phyloP scores from a whole-genome alignment of 108 stramenopile genomes.

The Nannochloropsis salina region DNA sequence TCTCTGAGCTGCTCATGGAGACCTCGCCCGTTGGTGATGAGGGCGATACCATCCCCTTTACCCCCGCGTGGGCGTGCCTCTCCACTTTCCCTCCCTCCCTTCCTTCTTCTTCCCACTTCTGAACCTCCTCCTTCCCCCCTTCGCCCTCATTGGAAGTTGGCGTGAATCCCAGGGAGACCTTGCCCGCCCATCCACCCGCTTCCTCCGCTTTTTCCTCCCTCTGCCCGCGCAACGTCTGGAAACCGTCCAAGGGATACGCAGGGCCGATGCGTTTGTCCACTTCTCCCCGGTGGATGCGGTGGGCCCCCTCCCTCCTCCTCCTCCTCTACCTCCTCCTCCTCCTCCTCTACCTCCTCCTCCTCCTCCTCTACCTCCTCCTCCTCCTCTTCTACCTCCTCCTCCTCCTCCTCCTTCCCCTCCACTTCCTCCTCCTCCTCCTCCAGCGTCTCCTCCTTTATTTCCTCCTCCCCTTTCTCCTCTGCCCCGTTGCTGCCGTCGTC shows the following conservation, averaged over 20 bases:
- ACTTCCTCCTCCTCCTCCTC: neutral
- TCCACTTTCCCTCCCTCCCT: neutral
- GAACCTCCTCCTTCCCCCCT: neutral
- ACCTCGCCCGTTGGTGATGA: too few relatives aligned
- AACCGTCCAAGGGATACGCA: neutral
- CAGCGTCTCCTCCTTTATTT: neutral
- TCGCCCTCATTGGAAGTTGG: neutral
- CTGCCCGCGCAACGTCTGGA: neutral
- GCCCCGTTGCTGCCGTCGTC: neutral
- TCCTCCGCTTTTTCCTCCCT: neutral
- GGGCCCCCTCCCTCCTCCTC: neutral
- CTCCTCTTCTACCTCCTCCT: neutral
- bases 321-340: neutral
- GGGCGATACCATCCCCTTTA: neutral
- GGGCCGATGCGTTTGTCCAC: neutral
- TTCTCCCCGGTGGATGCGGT: neutral
- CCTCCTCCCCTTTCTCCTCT: neutral
- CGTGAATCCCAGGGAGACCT: too few relatives aligned
- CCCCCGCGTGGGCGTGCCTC: neutral
- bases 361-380: neutral
- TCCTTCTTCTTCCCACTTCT: neutral
- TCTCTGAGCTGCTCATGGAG: too few relatives aligned
- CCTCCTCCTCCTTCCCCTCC: neutral
- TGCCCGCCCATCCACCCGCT: neutral
- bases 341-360: neutral